Evolutionary conservation across 495 filamentous ascomycete genomes (phyloP).

Genomic region (Saxophila tyrrhenica): DNA sequence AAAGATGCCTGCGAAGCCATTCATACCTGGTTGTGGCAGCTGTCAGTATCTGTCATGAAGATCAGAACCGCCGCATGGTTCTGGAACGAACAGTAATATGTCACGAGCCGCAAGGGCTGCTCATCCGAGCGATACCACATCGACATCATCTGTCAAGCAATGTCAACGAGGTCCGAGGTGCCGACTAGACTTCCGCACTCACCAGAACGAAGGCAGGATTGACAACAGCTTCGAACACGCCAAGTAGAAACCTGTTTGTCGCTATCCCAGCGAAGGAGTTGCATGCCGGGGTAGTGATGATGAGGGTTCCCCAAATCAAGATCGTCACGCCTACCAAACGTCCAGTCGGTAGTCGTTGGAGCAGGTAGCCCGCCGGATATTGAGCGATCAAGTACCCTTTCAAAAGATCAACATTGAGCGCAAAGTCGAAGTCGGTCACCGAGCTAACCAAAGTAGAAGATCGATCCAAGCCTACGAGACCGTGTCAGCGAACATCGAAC

Average conservation of each 20-base stretch:
- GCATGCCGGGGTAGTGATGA: conserved; percentile 39
- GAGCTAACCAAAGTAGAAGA: conserved; percentile 48
- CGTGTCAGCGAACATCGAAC: not conserved
- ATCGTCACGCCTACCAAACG: conserved; percentile 38
- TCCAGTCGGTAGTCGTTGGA: conserved; percentile 44
- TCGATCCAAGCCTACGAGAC: conserved; percentile 35
- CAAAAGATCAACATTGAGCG: not conserved
- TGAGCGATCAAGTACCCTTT: conserved; percentile 35
- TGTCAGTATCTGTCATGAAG: not conserved
- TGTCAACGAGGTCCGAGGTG: not conserved
- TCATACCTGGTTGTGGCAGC: conserved; percentile 27
- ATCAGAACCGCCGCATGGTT: not conserved
- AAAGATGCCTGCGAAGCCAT: conserved; percentile 45
- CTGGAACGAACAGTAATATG: conserved; percentile 33
- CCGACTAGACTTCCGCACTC: too few relatives aligned
- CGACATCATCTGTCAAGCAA: conserved; percentile 26
- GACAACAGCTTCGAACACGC: conserved; percentile 20
- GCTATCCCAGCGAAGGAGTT: conserved; percentile 27
- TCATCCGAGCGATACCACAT: conserved; percentile 47
- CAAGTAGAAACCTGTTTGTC: conserved; percentile 23
- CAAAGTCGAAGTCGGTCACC: not conserved
- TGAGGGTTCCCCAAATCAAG: conserved; percentile 39
- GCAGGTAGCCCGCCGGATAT: conserved; percentile 39
- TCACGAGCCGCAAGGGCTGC: conserved; percentile 37
- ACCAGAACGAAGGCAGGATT: conserved; percentile 48